Conservation (phyloP, 495 filamentous ascomycete genomes). For the Neurospora tetrasperma region DNA sequence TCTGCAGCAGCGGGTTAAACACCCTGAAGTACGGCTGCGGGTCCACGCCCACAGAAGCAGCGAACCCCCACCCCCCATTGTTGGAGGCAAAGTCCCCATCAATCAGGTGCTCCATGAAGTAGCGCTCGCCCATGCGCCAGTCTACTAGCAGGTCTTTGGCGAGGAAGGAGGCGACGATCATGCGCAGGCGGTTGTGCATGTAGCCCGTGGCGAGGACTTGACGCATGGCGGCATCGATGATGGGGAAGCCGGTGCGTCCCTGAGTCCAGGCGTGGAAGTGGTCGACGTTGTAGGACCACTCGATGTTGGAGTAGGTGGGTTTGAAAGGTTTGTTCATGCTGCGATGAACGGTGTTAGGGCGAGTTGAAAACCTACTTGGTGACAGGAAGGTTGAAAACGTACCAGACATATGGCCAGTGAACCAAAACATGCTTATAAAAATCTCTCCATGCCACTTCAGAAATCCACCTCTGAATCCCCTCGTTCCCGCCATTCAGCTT, state of each 20-base stretch:
- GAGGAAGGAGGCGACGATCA: slow-evolving; percentile 82
- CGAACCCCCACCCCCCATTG: slow-evolving; percentile 88
- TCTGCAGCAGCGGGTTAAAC: slow-evolving; percentile 81
- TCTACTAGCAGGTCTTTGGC: slow-evolving; percentile 80
- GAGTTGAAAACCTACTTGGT: not conserved
- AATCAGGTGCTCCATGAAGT: slow-evolving; percentile 81
- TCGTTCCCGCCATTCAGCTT: slow-evolving; percentile 57
- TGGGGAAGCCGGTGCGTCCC: slow-evolving; percentile 73
- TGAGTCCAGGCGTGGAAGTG: slow-evolving; percentile 66
- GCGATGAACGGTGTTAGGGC: not conserved
- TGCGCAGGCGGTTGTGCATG: slow-evolving; percentile 87
- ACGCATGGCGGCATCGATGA: slow-evolving; percentile 90
- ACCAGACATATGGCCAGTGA: slow-evolving; percentile 85
- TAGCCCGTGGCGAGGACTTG: slow-evolving; percentile 61
- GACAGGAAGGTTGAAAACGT: slow-evolving; percentile 5
- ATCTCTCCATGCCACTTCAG: slow-evolving; percentile 83
- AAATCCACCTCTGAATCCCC: slow-evolving; percentile 70
- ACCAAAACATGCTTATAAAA: slow-evolving; percentile 86
- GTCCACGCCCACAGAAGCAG: slow-evolving; percentile 70
- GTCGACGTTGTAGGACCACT: slow-evolving; percentile 64
- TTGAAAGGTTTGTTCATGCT: slow-evolving; percentile 96
- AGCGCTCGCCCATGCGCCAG: slow-evolving; percentile 82
- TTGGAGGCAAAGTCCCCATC: slow-evolving; percentile 92
- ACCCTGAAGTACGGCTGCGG: slow-evolving; percentile 89
- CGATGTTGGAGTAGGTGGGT: slow-evolving; percentile 69